Evolutionary conservation across 495 filamentous ascomycete species (phyloP).

Genomic region (Trichoderma orchidacearum): DNA sequence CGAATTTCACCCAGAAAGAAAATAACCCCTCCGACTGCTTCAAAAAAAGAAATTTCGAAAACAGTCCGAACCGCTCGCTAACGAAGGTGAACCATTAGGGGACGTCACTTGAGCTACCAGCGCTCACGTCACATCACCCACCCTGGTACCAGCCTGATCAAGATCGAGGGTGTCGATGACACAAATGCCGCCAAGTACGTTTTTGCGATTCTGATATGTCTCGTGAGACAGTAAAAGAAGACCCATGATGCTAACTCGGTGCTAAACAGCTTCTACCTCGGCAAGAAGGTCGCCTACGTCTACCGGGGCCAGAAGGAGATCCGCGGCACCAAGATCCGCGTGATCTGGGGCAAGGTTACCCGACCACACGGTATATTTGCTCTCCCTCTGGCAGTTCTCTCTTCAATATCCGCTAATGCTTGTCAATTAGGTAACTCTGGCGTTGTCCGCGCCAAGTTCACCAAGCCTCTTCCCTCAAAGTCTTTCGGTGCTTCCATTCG

Average conservation of each 20-base stretch:
- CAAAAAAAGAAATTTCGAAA: constrained; percentile 1
- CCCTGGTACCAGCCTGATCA: constrained; percentile 77
- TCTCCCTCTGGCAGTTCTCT: neutral
- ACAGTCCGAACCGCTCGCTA: constrained; percentile 9
- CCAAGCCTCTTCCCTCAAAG: constrained; percentile 83
- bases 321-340: constrained; percentile 90
- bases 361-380: constrained; percentile 67
- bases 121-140: constrained; percentile 73
- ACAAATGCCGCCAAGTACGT: constrained; percentile 71
- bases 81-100: constrained; percentile 41
- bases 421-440: constrained; percentile 69
- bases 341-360: constrained; percentile 99
- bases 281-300: constrained; percentile 95
- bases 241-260: constrained; percentile 11
- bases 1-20: neutral
- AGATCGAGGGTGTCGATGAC: constrained; percentile 94
- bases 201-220: neutral
- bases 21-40: neutral
- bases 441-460: constrained; percentile 92
- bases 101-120: constrained; percentile 88
- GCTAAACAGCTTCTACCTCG: constrained; percentile 60
- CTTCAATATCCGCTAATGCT: constrained; percentile 7
- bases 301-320: constrained; percentile 87
- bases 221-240: neutral
- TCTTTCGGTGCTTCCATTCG: constrained; percentile 93